Base-by-base conservation (phyloP, 768 basidiomycete species). In the Boletus rufocinnamomeus region DNA sequence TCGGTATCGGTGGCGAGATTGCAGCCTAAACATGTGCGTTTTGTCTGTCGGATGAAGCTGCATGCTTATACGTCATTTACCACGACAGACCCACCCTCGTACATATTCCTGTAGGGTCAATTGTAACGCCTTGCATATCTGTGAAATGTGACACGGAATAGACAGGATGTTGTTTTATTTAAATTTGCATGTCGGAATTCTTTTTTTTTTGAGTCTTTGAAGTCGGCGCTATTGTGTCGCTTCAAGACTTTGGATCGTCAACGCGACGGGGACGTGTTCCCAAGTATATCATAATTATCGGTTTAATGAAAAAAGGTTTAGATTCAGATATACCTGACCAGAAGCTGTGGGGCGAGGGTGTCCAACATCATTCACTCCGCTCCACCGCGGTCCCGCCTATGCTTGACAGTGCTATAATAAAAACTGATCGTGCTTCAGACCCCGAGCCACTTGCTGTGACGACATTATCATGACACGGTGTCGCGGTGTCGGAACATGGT, bases 1-100 rank as follows among this genome's bases (percentile, higher is more conserved):
- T 75, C 53, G 63, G 60, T 45, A 47, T 74, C 54, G 30, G n/a
- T n/a, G n/a, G n/a, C n/a, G n/a, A n/a, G n/a, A n/a, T 19, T 16
- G 5, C 50, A 32, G 32, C 2, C 30, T 70, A 46, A 61, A 60
- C 56, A 57, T 58, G 27, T 55, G 56, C 4, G 34, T 30, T 35
- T 25, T 35, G 9, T 37, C 10, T 21, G 16, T 37, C 23, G 2
- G 23, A 35, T 16, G 49, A 25, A 25, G 25, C 6, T 16, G 2
- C 6, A n/a, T 14, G 13, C n/a, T 47, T 11, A 58, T 40, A 11
- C 21, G 17, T 23, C 25, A 25, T 30, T 30, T 5, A 2, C n/a
- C 38, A 27, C 11, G 38, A 32, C 37, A 57, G 57, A 47, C 45
- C 46, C 25, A 25, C 11, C 8, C 4, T n/a, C 19, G 3, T 7